Base-by-base conservation (phyloP, 2,329 filamentous ascomycete species). In the Sarocladium strictum region DNA sequence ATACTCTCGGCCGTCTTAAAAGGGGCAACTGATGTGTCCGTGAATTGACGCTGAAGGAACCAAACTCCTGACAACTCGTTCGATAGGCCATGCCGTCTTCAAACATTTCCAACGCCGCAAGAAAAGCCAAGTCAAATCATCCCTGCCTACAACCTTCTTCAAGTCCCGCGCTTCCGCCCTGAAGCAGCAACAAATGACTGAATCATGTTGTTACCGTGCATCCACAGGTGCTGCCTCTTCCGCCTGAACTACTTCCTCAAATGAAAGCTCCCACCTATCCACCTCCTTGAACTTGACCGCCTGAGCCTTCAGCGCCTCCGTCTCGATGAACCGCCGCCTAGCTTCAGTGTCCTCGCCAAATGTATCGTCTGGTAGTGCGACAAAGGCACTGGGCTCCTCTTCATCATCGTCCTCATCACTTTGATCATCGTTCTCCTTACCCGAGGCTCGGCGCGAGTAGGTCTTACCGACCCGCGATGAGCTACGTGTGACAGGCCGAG, bases 251-350 rank as follows among this genome's bases (percentile, higher is more conserved):
- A 83, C 76, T 60, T 84, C 82, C 70, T 88, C 85, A 67, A 81
- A 88, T 52, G 83, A 81, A 57, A 88, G 69, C 68, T 85, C 76
- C 83, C 84, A 88, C 68, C 77, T 73, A 65, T 88, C 85, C 38
- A 88, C 85, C 68, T 87, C 84, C 65, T 80, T 76, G 62, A 88
- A 88, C 68, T 87, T 87, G 64, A 73, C 76, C 10, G 74, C 74
- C 38, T 82, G 80, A 51, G 76, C 72, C 67, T 80, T 80, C 57
- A 88, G 70, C 72, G 84, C 82, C 40, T 77, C 67, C 23, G 76
- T 71, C 49, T 76, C 64, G 6, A 70, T 65, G 50, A 67, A 67
- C 55, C 71, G 64, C 63, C 72, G 37, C 60, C 67, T 60, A 63
- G 68, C 62, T 59, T 70, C 69, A 35, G 56, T 58, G 27, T 54